Evolutionary conservation across 306 rosid species (phyloP).

Genomic region (Begonia peltatifolia): DNA sequence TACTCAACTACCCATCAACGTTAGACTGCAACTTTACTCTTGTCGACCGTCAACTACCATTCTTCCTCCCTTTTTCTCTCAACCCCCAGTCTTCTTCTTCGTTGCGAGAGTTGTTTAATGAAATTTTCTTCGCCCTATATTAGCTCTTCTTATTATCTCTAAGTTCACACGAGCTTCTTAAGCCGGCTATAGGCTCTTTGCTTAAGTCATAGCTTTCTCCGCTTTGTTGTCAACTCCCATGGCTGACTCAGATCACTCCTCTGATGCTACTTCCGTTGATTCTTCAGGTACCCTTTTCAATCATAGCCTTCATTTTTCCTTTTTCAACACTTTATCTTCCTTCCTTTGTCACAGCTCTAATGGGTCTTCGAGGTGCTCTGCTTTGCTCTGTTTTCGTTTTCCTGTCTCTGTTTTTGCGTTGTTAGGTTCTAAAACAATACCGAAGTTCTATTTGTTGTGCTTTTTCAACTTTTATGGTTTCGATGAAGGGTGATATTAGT

Average conservation of each 20-base stretch:
- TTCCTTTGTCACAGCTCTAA: too few relatives aligned
- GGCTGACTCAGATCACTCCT: slow-evolving; percentile 44
- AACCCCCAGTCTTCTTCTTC: slow-evolving; percentile 12
- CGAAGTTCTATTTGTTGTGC: too few relatives aligned
- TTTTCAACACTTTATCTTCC: too few relatives aligned
- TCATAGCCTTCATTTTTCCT: background rate
- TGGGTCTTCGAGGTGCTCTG: too few relatives aligned
- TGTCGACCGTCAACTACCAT: slow-evolving; percentile 48
- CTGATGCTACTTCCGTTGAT: slow-evolving; percentile 27
- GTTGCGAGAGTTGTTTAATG: slow-evolving; percentile 2
- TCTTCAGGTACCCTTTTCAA: slow-evolving; percentile 41
- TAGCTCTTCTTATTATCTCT: slow-evolving; percentile 19
- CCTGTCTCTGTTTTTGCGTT: background rate
- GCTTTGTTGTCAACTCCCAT: slow-evolving; percentile 19
- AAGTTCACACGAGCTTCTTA: slow-evolving; percentile 9
- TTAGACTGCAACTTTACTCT: slow-evolving; percentile 6
- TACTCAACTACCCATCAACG: slow-evolving; percentile 49
- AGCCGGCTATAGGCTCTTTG: too few relatives aligned
- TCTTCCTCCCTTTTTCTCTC: slow-evolving; percentile 18
- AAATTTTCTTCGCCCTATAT: slow-evolving; percentile 18
- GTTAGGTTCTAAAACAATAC: too few relatives aligned
- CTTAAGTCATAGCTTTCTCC: background rate
- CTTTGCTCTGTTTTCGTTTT: background rate
- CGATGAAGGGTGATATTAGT: too few relatives aligned
- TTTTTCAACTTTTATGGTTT: too few relatives aligned